Conservation (phyloP, 2,329 filamentous ascomycete genomes). For the Xylariales sp. region DNA sequence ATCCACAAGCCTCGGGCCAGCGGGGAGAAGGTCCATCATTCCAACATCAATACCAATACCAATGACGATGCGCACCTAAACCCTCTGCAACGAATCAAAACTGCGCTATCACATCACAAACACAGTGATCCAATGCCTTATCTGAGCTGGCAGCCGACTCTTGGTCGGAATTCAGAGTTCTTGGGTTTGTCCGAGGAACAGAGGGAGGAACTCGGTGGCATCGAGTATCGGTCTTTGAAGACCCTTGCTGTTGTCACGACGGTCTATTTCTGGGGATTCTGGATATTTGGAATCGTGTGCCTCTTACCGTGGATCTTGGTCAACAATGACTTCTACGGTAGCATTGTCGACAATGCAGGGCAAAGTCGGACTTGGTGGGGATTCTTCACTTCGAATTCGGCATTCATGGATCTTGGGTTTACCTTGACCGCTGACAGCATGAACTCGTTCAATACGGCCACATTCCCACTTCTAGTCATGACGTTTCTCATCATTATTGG, state of each 20-base stretch:
- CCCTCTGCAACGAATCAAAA: constrained; percentile 51
- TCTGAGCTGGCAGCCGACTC: constrained; percentile 87
- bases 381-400: constrained; percentile 80
- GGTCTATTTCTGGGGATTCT: constrained; percentile 79
- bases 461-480: constrained; percentile 71
- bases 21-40: constrained; percentile 33
- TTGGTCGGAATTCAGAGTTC: constrained; percentile 91
- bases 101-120: constrained; percentile 49
- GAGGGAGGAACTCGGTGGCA: constrained; percentile 89
- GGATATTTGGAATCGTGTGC: constrained; percentile 68
- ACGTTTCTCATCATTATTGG: constrained; percentile 88
- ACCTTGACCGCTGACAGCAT: constrained; percentile 92
- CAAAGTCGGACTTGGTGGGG: constrained; percentile 81
- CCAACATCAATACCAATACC: constrained; percentile 30
- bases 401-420: constrained; percentile 94
- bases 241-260: constrained; percentile 75
- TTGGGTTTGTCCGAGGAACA: constrained; percentile 84
- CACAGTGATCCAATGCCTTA: constrained; percentile 68
- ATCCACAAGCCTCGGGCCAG: constrained; percentile 38
- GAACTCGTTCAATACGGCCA: constrained; percentile 75
- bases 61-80: constrained; percentile 15
- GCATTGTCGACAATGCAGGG: constrained; percentile 56
- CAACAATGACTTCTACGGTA: constrained; percentile 54
- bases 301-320: constrained; percentile 77
- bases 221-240: constrained; percentile 91